A percentile compares a stretch with the other conserved stretches of the same genome.
Conservation (phyloP, 495 filamentous ascomycete species). For the Bryoglossum gracile region DNA sequence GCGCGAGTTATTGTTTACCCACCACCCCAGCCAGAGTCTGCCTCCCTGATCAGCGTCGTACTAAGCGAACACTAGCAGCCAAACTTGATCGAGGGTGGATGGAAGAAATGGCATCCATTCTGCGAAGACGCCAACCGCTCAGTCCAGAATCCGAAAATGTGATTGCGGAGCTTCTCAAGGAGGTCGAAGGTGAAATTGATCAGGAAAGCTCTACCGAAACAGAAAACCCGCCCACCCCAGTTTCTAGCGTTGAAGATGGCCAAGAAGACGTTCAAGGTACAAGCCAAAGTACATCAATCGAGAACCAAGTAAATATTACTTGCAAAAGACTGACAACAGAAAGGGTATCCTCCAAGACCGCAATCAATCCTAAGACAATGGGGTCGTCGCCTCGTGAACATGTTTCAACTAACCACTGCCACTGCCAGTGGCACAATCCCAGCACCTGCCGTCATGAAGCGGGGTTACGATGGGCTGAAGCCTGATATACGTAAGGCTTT, state of each 20-base stretch:
- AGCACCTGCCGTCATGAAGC: background rate
- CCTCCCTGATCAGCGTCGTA: background rate
- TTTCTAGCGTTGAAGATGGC: background rate
- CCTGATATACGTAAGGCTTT: background rate
- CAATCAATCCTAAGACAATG: background rate
- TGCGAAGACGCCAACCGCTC: too few relatives aligned
- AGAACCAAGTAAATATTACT: background rate
- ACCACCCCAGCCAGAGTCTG: background rate
- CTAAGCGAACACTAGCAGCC: background rate
- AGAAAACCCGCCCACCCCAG: background rate
- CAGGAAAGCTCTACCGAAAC: background rate
- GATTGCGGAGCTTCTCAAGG: background rate
- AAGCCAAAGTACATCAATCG: background rate
- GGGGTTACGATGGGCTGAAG: background rate
- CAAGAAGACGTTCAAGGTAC: conserved; percentile 2
- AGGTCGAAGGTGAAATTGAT: background rate
- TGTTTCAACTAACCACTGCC: too few relatives aligned
- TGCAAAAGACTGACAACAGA: background rate
- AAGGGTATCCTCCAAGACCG: background rate
- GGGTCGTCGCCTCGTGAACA: background rate
- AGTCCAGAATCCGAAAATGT: background rate
- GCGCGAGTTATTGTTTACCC: background rate
- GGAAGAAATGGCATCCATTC: background rate
- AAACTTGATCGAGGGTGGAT: background rate
- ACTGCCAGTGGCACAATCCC: background rate